A percentile compares a stretch with the other conserved stretches of the same genome.
Evolutionary conservation across 2,329 filamentous ascomycete genomes (phyloP).

Genomic region (Monosporascus sp.): DNA sequence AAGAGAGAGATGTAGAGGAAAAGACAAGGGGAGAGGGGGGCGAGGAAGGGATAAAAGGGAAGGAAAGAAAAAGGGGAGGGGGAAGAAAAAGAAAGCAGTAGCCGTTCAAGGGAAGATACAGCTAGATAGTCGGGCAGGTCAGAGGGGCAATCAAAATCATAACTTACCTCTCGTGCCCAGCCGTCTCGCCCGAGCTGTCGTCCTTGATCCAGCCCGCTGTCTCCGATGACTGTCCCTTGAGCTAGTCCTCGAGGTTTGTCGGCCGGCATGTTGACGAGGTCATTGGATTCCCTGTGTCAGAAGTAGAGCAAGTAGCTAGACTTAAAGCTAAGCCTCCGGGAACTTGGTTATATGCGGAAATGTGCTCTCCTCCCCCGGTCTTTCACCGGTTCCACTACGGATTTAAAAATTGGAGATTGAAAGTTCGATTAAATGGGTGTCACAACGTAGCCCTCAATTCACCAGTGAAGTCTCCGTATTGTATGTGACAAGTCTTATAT

Average conservation of each 20-base stretch:
- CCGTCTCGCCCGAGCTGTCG: slow-evolving; percentile 48
- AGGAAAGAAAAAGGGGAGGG: no score
- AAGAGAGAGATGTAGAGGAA: not conserved
- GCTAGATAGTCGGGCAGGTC: no score
- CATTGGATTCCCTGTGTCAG: slow-evolving; percentile 49
- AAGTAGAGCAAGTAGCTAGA: not conserved
- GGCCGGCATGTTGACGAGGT: slow-evolving; percentile 54
- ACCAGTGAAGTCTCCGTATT: no score
- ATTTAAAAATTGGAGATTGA: not conserved
- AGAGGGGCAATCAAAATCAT: not conserved
- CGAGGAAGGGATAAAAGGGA: no score
- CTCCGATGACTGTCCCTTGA: slow-evolving; percentile 43
- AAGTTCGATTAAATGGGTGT: no score
- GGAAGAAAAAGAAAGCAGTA: no score
- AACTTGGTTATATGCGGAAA: no score
- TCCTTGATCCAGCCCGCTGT: slow-evolving; percentile 49
- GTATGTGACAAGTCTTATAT: not conserved
- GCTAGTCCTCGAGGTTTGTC: slow-evolving; percentile 49
- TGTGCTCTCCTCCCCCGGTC: slow-evolving; percentile 1
- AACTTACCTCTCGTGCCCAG: slow-evolving; percentile 42
- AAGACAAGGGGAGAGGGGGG: no score
- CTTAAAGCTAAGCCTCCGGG: no score
- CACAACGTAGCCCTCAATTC: no score
- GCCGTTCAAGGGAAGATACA: no score
- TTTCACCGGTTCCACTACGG: slow-evolving; percentile 16